Conservation (phyloP, 2,329 filamentous ascomycete genomes). For the Arthrobotrys megalospora region DNA sequence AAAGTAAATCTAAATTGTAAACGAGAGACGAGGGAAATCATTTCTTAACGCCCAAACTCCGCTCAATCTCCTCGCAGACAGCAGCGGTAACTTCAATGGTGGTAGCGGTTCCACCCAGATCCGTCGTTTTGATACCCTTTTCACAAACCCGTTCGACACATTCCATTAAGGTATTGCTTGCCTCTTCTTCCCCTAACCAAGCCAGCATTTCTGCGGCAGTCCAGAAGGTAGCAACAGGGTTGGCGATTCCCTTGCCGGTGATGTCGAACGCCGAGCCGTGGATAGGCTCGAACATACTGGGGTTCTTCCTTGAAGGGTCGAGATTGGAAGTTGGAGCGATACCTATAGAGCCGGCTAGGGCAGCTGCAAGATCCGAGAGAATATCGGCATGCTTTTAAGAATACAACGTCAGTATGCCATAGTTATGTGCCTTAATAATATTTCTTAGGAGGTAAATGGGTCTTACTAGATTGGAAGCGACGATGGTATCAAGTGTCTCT, state of each 20-base stretch:
- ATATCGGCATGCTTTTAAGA: slow-evolving; percentile 73
- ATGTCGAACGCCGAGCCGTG: slow-evolving; percentile 97
- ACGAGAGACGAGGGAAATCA: background rate
- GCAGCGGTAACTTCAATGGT: slow-evolving; percentile 36
- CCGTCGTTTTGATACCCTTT: slow-evolving; percentile 71
- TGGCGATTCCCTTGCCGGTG: slow-evolving; percentile 85
- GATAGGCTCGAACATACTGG: slow-evolving; percentile 95
- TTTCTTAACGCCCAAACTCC: slow-evolving; percentile 33
- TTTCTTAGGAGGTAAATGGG: background rate
- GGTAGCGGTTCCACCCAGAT: slow-evolving; percentile 70
- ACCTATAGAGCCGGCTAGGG: slow-evolving; percentile 79
- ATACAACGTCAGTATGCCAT: background rate
- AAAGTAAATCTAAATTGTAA: background rate
- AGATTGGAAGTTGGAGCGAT: slow-evolving; percentile 80
- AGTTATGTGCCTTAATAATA: slow-evolving; percentile 66
- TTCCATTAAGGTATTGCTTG: slow-evolving; percentile 71
- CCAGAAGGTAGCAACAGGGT: slow-evolving; percentile 94
- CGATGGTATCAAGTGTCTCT: slow-evolving; percentile 75
- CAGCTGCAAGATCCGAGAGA: slow-evolving; percentile 79
- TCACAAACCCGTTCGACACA: slow-evolving; percentile 73
- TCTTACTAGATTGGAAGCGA: slow-evolving; percentile 72
- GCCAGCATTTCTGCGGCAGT: slow-evolving; percentile 91
- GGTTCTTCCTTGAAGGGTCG: slow-evolving; percentile 70
- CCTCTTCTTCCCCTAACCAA: slow-evolving; percentile 73
- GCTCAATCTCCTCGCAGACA: slow-evolving; percentile 39